A percentile compares a stretch with the other conserved stretches of the same genome.
phyloP scores from a whole-genome alignment of 805 yeast species.

The Huiozyma sinensis region DNA sequence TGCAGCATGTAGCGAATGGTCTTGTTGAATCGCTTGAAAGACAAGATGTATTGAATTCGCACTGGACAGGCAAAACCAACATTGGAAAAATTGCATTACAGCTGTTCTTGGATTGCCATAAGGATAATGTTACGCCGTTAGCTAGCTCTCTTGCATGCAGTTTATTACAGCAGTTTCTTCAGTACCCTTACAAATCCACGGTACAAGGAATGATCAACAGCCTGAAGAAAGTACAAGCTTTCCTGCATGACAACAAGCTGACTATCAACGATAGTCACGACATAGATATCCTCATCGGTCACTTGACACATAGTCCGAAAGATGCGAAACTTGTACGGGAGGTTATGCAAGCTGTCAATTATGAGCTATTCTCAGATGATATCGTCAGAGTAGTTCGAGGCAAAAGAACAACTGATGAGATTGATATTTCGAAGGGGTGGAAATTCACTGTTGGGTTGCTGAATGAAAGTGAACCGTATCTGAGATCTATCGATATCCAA shows the following conservation, averaged over 20 bases:
- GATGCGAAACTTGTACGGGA: constrained; percentile 12
- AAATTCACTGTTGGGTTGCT: constrained; percentile 19
- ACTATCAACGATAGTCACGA: constrained; percentile 6
- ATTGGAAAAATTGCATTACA: constrained; percentile 21
- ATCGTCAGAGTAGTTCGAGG: constrained; percentile 24
- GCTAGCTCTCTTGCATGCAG: constrained; percentile 12
- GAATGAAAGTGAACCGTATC: constrained; percentile 21
- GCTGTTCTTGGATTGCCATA: constrained; percentile 15
- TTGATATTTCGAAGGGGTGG: constrained; percentile 27
- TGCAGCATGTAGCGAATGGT: constrained; percentile 14
- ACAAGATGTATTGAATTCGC: constrained; percentile 8
- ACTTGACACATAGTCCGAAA: constrained; percentile 4
- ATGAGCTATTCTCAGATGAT: constrained; percentile 21
- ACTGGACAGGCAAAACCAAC: constrained; percentile 4
- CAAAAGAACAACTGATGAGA: constrained; percentile 15
- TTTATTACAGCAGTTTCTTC: constrained; percentile 11
- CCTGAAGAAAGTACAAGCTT: constrained; percentile 8
- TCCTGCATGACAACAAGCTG: constrained; percentile 10
- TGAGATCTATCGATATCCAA: constrained; percentile 18
- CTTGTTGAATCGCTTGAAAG: constrained; percentile 13
- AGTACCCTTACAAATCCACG: constrained; percentile 11
- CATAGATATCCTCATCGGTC: constrained; percentile 13
- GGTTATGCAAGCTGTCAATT: constrained; percentile 16
- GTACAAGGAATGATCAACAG: constrained; percentile 9
- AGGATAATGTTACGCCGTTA: constrained; percentile 11